These are phyloP conservation scores for Aspergillus conjunctus DNA, from an alignment of 495 filamentous ascomycete genomes.

Conservation along the genomic window DNA sequence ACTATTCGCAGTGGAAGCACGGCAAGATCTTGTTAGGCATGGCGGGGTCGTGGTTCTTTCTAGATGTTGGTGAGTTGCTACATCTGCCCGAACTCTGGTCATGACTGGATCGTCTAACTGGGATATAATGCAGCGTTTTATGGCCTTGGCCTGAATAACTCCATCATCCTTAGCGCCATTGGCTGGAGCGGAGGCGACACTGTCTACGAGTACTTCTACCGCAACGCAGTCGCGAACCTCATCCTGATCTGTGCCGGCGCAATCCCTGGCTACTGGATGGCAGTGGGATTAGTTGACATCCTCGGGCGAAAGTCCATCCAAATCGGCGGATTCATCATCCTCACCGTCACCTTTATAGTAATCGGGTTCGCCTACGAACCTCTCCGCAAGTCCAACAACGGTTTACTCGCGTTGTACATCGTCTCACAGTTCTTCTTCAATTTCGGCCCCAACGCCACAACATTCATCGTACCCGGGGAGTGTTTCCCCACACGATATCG, in stretches of 20 bases:
- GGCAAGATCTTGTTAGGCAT: conserved; percentile 73
- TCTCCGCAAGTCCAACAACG: conserved; percentile 46
- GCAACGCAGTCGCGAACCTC: conserved; percentile 71
- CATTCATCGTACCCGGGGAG: conserved; percentile 89
- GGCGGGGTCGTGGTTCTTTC: conserved; percentile 77
- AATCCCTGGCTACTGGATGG: conserved; percentile 78
- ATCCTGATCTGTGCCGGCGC: conserved; percentile 74
- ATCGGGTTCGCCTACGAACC: conserved; percentile 68
- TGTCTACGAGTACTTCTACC: conserved; percentile 66
- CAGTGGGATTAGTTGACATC: conserved; percentile 67
- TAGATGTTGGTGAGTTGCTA: conserved; percentile 57
- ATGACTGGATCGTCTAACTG: background rate
- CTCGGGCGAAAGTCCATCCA: conserved; percentile 82
- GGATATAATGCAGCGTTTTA: conserved; percentile 60
- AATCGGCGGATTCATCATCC: conserved; percentile 70
- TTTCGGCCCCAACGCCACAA: conserved; percentile 82
- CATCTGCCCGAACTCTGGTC: conserved; percentile 26
- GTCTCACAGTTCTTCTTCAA: conserved; percentile 90
- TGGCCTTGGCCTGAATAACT: conserved; percentile 77
- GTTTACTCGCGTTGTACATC: conserved; percentile 73
- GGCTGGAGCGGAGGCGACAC: conserved; percentile 61
- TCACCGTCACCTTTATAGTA: conserved; percentile 74
- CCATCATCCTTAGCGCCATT: conserved; percentile 65
- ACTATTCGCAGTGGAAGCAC: conserved; percentile 69
- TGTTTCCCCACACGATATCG: conserved; percentile 88